Evolutionary conservation across 1,139 yeast species (phyloP).

Genomic region (Debaryomycetaceae sp.): DNA sequence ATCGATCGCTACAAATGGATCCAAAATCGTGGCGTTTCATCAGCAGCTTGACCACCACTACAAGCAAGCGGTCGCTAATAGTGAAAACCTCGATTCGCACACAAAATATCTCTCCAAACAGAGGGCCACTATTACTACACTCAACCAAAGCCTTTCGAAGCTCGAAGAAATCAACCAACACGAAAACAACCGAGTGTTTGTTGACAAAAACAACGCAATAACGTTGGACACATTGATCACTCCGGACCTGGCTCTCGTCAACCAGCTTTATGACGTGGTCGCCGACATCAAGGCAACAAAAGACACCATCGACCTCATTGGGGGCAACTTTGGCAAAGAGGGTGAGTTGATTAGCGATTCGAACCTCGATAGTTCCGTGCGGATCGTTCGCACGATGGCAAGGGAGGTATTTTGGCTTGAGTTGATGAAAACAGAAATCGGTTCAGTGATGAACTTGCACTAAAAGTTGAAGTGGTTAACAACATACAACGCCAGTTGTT

Average conservation of each 20-base stretch:
- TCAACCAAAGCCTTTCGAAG: conserved; percentile 22
- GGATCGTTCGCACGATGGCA: conserved; percentile 59
- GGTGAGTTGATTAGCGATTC: conserved; percentile 33
- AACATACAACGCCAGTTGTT: too few relatives aligned
- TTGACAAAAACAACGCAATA: conserved; percentile 14
- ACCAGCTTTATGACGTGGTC: conserved; percentile 56
- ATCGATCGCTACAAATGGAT: conserved; percentile 4
- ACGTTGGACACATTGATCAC: conserved; percentile 33
- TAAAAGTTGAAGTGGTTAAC: conserved; percentile 2
- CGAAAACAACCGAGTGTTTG: conserved; percentile 17
- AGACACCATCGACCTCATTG: conserved; percentile 58
- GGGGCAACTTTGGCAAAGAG: conserved; percentile 42
- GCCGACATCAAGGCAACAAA: conserved; percentile 67
- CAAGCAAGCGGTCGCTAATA: conserved; percentile 36
- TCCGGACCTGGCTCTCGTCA: conserved; percentile 39
- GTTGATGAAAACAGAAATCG: conserved; percentile 31
- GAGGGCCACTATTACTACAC: conserved; percentile 21
- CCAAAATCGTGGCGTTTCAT: conserved; percentile 27
- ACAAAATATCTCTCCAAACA: conserved; percentile 29
- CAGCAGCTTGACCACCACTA: conserved; percentile 34
- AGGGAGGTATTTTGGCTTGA: conserved; percentile 69
- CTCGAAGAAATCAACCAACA: conserved; percentile 23
- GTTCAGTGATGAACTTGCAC: conserved; percentile 13
- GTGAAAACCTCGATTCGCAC: conserved; percentile 28
- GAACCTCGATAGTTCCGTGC: conserved; percentile 49